phyloP scores from a whole-genome alignment of 2,329 filamentous ascomycete species.

The Fusarium sp. region DNA sequence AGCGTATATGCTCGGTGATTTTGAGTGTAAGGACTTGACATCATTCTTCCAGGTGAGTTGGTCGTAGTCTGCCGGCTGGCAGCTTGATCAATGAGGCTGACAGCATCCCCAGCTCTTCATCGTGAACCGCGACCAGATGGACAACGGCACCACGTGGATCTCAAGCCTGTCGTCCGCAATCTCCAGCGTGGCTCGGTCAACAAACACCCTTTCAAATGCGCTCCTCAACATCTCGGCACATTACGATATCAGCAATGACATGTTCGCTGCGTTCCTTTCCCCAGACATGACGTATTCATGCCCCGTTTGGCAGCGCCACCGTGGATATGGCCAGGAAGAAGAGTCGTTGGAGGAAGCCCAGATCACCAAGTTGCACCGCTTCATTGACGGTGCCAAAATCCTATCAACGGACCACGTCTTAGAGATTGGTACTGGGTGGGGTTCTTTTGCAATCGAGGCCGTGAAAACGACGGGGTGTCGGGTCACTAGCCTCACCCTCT shows the following conservation, averaged over 20 bases:
- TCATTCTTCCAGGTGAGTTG: conserved; percentile 75
- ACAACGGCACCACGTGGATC: conserved; percentile 75
- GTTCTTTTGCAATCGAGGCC: conserved; percentile 80
- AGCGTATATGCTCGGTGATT: conserved; percentile 81
- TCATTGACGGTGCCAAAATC: conserved; percentile 76
- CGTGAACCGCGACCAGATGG: conserved; percentile 74
- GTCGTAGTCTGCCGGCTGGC: too few relatives aligned
- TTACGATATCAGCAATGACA: conserved; percentile 83
- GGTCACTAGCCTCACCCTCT: conserved; percentile 79
- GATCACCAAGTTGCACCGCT: conserved; percentile 75
- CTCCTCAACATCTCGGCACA: conserved; percentile 79
- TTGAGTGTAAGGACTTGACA: conserved; percentile 77
- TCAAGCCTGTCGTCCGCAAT: conserved; percentile 72
- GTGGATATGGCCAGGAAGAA: conserved; percentile 48
- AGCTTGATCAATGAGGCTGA: neutral
- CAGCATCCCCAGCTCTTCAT: conserved; percentile 75
- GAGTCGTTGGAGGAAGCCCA: conserved; percentile 78
- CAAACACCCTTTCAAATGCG: conserved; percentile 71
- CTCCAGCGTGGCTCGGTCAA: conserved; percentile 70
- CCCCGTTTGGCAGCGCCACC: conserved; percentile 69
- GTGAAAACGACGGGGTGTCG: conserved; percentile 76
- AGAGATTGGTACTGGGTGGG: conserved; percentile 85
- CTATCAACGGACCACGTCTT: conserved; percentile 78
- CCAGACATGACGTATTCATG: conserved; percentile 86
- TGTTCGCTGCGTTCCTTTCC: conserved; percentile 82